phyloP scores from a whole-genome alignment of 257 asterid species.

The Jaltomata sinuosa region DNA sequence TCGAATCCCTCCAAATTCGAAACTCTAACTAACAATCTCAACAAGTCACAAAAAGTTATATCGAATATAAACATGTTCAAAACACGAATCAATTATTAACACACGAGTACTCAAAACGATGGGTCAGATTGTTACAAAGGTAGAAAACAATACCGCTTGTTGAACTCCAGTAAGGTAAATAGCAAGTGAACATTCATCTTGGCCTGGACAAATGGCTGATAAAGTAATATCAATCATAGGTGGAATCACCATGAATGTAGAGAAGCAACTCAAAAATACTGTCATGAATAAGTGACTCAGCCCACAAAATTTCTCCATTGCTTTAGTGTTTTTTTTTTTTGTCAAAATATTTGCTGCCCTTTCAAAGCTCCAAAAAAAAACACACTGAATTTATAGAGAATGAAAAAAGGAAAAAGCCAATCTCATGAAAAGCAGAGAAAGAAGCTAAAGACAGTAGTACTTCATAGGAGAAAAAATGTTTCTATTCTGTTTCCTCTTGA shows the following conservation, averaged over 20 bases:
- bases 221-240: constrained; percentile 77
- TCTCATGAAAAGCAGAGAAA: not conserved
- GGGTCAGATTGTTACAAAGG: not conserved
- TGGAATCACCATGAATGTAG: constrained; percentile 81
- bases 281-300: constrained; percentile 86
- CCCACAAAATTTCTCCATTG: constrained; percentile 16
- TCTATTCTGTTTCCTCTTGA: not conserved
- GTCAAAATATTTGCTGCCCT: not conserved
- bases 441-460: not conserved
- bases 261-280: constrained; percentile 68
- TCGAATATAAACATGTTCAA: not conserved
- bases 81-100: not conserved
- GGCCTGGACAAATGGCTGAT: constrained; percentile 81
- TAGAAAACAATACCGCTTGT: constrained; percentile 42
- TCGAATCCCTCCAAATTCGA: not conserved
- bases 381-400: not conserved
- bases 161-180: constrained; percentile 87
- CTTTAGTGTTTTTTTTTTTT: not conserved
- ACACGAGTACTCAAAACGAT: not conserved
- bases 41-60: not conserved
- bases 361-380: not conserved
- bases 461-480: not conserved
- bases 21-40: not conserved
- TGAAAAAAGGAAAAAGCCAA: not conserved
- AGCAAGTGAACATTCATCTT: constrained; percentile 71